These are phyloP conservation scores for Sporobolomyces pararoseus DNA, from an alignment of 768 basidiomycete species.

Conservation along the genomic window DNA sequence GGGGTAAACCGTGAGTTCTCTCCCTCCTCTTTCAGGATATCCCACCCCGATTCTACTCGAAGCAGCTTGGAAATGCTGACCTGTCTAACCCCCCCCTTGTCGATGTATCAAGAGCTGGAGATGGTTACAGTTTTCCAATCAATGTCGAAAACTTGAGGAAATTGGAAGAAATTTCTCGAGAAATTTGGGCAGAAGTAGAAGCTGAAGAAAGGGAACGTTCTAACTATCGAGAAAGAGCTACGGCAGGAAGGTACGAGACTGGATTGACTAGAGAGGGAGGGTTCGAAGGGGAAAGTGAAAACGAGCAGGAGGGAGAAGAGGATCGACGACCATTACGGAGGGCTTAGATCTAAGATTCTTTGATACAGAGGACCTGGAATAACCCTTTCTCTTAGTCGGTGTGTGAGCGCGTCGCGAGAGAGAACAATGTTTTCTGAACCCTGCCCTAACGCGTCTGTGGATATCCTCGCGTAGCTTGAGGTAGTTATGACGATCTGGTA, in stretches of 20 bases:
- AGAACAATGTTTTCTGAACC: too few species aligned
- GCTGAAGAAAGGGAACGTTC: conserved; percentile 9
- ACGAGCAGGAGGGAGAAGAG: background rate
- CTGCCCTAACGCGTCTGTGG: too few species aligned
- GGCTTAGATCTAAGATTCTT: too few species aligned
- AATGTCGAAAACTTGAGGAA: background rate
- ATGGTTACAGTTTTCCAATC: conserved; percentile 28
- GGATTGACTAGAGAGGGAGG: conserved; percentile 1
- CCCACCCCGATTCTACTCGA: too few species aligned
- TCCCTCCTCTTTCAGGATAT: background rate
- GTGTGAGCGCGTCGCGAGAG: background rate
- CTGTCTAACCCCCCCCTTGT: too few species aligned
- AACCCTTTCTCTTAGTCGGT: too few species aligned
- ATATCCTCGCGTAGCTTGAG: too few species aligned
- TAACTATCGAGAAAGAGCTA: too few species aligned
- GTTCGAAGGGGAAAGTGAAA: background rate
- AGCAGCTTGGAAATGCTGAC: too few species aligned
- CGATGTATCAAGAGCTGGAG: conserved; percentile 16
- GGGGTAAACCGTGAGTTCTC: conserved; percentile 33
- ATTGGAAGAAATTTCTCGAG: background rate
- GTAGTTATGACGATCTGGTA: too few species aligned
- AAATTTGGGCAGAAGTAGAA: conserved; percentile 27
- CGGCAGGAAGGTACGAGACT: background rate
- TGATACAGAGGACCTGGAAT: too few species aligned
- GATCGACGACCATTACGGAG: conserved; percentile 9